A percentile compares a stretch with the other conserved stretches of the same genome.
phyloP scores from a whole-genome alignment of 768 basidiomycete species.

The Mycena metata region DNA sequence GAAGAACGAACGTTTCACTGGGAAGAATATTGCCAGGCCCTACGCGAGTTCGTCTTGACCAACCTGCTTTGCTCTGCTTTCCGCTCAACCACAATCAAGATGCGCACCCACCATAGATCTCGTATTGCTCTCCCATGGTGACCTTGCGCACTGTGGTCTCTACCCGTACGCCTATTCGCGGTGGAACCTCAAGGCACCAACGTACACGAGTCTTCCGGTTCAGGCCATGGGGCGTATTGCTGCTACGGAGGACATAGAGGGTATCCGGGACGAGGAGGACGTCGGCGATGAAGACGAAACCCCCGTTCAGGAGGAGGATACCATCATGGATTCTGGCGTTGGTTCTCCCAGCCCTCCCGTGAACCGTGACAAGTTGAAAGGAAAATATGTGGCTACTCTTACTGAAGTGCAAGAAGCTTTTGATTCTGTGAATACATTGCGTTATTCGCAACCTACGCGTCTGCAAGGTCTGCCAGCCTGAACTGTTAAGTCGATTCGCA shows the following conservation, averaged over 20 bases:
- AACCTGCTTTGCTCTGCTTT: slow-evolving; percentile 11
- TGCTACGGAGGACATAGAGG: slow-evolving; percentile 89
- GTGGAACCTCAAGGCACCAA: slow-evolving; percentile 90
- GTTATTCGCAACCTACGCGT: slow-evolving; percentile 96
- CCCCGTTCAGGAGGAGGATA: slow-evolving; percentile 43
- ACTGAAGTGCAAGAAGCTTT: slow-evolving; percentile 95
- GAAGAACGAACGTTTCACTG: slow-evolving; percentile 58
- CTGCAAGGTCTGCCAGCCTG: slow-evolving; percentile 77
- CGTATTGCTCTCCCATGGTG: slow-evolving; percentile 94
- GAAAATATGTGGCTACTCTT: slow-evolving; percentile 80
- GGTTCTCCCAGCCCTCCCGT: slow-evolving; percentile 44
- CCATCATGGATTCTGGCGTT: slow-evolving; percentile 44
- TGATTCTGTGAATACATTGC: slow-evolving; percentile 89
- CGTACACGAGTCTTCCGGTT: slow-evolving; percentile 95
- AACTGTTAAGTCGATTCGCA: slow-evolving; percentile 13
- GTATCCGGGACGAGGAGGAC: slow-evolving; percentile 81
- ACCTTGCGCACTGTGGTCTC: slow-evolving; percentile 90
- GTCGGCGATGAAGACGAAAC: slow-evolving; percentile 60
- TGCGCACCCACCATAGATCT: slow-evolving; percentile 87
- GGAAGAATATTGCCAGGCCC: slow-evolving; percentile 74
- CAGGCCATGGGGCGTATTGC: slow-evolving; percentile 96
- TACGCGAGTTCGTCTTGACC: slow-evolving; percentile 72
- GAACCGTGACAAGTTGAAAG: slow-evolving; percentile 50
- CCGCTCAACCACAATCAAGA: slow-evolving; percentile 53
- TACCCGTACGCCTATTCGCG: slow-evolving; percentile 91